Conservation (phyloP, 202 grass and related monocot species). For the Setaria viridis region DNA sequence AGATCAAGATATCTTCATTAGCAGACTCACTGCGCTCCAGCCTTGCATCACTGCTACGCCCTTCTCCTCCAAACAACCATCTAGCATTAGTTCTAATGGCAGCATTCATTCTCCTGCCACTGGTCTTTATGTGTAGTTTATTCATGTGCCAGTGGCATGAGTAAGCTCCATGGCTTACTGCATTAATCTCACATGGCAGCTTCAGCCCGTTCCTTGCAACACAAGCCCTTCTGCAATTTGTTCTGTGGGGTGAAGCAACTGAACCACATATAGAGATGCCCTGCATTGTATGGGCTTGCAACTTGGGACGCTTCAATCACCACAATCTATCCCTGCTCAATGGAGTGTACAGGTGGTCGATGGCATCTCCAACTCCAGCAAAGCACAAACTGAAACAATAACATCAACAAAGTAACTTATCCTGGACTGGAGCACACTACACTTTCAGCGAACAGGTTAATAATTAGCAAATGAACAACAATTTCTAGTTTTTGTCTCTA, state of each 20-base stretch:
- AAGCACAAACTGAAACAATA: slow-evolving; percentile 12
- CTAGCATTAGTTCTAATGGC: slow-evolving; percentile 49
- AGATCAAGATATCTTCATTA: slow-evolving; percentile 91
- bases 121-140: slow-evolving; percentile 36
- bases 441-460: neutral
- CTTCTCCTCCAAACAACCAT: slow-evolving; percentile 74
- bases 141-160: slow-evolving; percentile 37
- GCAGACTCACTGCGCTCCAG: slow-evolving; percentile 91
- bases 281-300: slow-evolving; percentile 55
- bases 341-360: neutral
- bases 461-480: neutral
- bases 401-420: neutral
- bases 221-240: slow-evolving; percentile 45
- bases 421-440: neutral
- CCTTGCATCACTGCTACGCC: slow-evolving; percentile 58
- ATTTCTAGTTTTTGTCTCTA: neutral
- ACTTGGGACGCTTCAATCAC: neutral
- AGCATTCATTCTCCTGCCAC: slow-evolving; percentile 30
- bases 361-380: neutral
- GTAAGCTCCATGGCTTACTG: slow-evolving; percentile 34
- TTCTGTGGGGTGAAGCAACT: slow-evolving; percentile 46
- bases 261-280: slow-evolving; percentile 58
- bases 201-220: slow-evolving; percentile 46
- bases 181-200: slow-evolving; percentile 44
- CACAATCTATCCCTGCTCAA: neutral